A percentile compares a stretch with the other conserved stretches of the same genome.
Conservation (phyloP, 345 rosid species). For the Clarkia xantiana region DNA sequence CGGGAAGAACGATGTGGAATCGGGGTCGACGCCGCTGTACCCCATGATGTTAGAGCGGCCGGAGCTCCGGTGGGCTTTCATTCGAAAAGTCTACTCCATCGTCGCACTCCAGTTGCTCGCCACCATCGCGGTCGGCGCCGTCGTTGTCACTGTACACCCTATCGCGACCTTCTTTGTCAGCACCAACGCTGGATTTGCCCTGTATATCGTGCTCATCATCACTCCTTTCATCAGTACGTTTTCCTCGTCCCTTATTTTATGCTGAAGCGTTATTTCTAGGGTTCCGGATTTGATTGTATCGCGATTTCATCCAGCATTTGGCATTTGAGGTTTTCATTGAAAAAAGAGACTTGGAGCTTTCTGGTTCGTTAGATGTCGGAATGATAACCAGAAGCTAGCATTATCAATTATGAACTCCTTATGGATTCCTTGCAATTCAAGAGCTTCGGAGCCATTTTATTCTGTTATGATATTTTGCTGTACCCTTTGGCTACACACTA, state of each 20-base stretch:
- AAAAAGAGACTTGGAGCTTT: too few species aligned
- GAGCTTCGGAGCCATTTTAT: too few species aligned
- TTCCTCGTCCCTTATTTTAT: too few species aligned
- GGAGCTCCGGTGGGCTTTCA: constrained; percentile 83
- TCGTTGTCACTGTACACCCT: constrained; percentile 50
- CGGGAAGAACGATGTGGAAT: constrained; percentile 38
- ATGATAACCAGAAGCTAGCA: too few species aligned
- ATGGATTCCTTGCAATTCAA: too few species aligned
- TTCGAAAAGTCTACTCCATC: constrained; percentile 73
- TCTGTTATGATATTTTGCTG: too few species aligned
- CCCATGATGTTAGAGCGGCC: constrained; percentile 86
- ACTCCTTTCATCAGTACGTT: constrained; percentile 58
- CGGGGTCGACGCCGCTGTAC: constrained; percentile 54
- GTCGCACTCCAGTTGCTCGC: constrained; percentile 51
- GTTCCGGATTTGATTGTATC: not conserved
- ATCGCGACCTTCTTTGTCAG: constrained; percentile 56
- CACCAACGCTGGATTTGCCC: constrained; percentile 50
- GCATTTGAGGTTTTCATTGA: too few species aligned
- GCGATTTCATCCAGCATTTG: not conserved
- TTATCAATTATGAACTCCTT: too few species aligned
- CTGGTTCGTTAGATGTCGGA: too few species aligned
- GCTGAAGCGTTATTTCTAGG: not conserved
- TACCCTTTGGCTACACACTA: too few species aligned
- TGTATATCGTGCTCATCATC: constrained; percentile 59
- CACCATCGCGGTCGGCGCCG: constrained; percentile 65